A percentile compares a stretch with the other conserved stretches of the same genome.
Conservation (phyloP, 108 stramenopile species). For the Schizochytrium sp. region DNA sequence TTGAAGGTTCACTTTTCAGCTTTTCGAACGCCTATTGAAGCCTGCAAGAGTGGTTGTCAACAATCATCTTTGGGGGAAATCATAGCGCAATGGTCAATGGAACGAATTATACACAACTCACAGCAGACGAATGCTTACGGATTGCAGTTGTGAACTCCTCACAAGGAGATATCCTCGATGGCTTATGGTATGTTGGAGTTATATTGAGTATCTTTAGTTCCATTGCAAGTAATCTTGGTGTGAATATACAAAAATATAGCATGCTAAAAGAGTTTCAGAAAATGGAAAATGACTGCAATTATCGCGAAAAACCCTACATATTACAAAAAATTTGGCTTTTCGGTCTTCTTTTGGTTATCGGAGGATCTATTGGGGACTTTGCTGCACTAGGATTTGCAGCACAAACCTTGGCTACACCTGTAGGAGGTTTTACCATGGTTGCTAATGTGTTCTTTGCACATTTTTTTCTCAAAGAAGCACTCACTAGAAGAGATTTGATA, state of each 20-base stretch:
- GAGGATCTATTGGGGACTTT: constrained; percentile 61
- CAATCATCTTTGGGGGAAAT: no score
- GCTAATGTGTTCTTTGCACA: constrained; percentile 63
- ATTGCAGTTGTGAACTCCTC: background rate
- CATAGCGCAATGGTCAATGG: no score
- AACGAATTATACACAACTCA: background rate
- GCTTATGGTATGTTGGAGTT: constrained; percentile 49
- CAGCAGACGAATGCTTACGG: background rate
- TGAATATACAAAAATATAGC: constrained; percentile 52
- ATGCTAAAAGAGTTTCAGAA: constrained; percentile 49
- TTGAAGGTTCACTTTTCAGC: no score
- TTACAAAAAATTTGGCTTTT: constrained; percentile 49
- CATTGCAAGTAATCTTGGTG: constrained; percentile 38
- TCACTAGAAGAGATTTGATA: constrained; percentile 4
- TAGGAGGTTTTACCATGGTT: constrained; percentile 64
- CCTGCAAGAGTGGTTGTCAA: no score
- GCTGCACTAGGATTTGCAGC: constrained; percentile 63
- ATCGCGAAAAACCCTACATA: constrained; percentile 47
- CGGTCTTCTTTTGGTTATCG: constrained; percentile 43
- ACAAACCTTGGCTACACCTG: constrained; percentile 61
- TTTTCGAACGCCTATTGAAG: no score
- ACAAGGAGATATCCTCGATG: constrained; percentile 8
- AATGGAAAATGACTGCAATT: background rate
- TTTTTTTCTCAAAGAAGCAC: constrained; percentile 59
- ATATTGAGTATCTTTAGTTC: constrained; percentile 24